Conservation (phyloP, 345 rosid genomes). For the Brassica juncea region DNA sequence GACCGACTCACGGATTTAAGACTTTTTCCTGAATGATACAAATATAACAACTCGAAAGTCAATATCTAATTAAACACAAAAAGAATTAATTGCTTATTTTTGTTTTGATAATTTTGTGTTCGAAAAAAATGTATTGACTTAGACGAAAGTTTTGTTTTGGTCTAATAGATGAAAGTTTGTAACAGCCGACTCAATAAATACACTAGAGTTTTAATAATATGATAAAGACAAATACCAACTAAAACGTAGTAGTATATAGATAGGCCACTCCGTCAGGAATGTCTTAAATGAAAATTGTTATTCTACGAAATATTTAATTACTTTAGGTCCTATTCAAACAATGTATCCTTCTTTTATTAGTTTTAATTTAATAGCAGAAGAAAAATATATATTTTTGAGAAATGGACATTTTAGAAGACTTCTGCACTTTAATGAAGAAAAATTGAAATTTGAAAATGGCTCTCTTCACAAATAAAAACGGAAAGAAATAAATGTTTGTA, state of each 20-base stretch:
- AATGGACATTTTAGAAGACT: not conserved
- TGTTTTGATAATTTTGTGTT: not conserved
- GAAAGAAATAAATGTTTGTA: constrained; percentile 1
- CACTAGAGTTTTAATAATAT: constrained; percentile 1
- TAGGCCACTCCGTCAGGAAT: not conserved
- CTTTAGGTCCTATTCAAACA: not conserved
- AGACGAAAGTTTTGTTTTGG: not conserved
- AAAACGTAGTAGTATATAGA: not conserved
- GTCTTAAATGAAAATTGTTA: not conserved
- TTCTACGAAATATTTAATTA: not conserved
- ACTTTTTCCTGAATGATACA: not conserved
- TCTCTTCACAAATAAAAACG: not conserved
- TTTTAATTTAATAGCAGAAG: not conserved
- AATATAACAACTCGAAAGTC: not conserved
- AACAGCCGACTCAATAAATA: constrained; percentile 7
- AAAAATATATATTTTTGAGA: not conserved
- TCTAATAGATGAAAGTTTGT: not conserved
- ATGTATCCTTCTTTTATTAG: not conserved
- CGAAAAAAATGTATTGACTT: not conserved
- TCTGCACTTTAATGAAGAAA: not conserved
- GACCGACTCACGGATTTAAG: not conserved
- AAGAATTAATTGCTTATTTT: not conserved
- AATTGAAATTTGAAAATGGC: not conserved
- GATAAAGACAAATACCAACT: constrained; percentile 37
- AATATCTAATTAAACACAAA: not conserved